These are phyloP conservation scores for Mucor ambiguus DNA, from an alignment of 371 early-diverging fungal species.

Conservation along the genomic window DNA sequence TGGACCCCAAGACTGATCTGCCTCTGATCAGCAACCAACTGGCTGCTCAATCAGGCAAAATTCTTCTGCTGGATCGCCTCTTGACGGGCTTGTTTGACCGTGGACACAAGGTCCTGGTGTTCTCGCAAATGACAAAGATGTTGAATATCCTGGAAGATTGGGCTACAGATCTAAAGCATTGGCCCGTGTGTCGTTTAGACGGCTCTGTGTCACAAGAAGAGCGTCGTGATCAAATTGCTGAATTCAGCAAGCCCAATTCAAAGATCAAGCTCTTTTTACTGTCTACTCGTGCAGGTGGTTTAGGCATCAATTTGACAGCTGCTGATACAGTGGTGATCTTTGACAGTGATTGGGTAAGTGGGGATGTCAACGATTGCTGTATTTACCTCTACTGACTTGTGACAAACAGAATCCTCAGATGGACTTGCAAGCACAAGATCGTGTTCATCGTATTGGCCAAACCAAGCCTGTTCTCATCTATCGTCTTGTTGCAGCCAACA, in stretches of 20 bases:
- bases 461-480: constrained; percentile 90
- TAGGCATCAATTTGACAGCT: constrained; percentile 94
- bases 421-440: constrained; percentile 97
- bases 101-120: constrained; percentile 91
- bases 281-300: constrained; percentile 96
- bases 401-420: constrained; percentile 87
- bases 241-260: constrained; percentile 55
- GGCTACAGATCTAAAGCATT: constrained; percentile 72
- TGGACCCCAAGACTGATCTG: constrained; percentile 53
- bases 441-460: constrained; percentile 97
- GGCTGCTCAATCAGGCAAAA: constrained; percentile 83
- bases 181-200: constrained; percentile 93
- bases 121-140: constrained; percentile 94
- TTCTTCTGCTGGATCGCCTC: constrained; percentile 83
- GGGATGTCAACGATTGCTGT: too few relatives aligned
- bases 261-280: constrained; percentile 86
- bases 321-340: constrained; percentile 95
- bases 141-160: constrained; percentile 94
- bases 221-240: constrained; percentile 77
- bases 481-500: constrained; percentile 84
- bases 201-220: constrained; percentile 83
- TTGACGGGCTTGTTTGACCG: constrained; percentile 75
- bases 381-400: background rate
- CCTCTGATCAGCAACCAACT: constrained; percentile 56
- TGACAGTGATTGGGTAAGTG: constrained; percentile 93